Base-by-base conservation (phyloP, 768 basidiomycete genomes). In the Erythrobasidium yunnanense region DNA sequence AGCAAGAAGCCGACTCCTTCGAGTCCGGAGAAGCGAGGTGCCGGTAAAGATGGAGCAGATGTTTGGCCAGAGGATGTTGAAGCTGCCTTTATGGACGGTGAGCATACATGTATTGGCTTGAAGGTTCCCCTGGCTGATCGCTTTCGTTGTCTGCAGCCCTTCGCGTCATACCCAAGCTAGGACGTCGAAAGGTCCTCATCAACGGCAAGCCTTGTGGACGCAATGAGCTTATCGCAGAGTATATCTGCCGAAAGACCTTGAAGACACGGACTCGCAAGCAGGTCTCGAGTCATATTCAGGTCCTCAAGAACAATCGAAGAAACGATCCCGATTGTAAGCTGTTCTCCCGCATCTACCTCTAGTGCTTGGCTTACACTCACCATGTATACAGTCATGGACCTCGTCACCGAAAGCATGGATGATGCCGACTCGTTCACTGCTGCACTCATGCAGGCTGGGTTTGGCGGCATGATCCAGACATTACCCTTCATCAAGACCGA, bases 211-310 rank as follows among this genome's bases (percentile, higher is more conserved):
- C 73, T 0, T 75, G 74, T 50, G 77, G 77, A 0, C 71, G 77
- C 1, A 77, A 77, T 70, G 77, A 77, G 66, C 70, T 77, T 46
- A 76, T 77, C 55, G 74, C 71, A 30, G 70, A 74, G 30, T 74
- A 75, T 67, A 74, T 77, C 38, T 54, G 65, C 1, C 67, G 75
- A 17, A 66, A 68, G 34, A 75, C 74, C 11, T 74, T 75, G 20
- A 72, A 71, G 35, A 35, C 60, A 8, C 71, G 74, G 42, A 68
- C 71, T 17, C 57, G 77, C 6, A 77, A 77, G 70, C 75, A 75
- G 63, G 75, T 77, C 54, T 76, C 75, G 63, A 73, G 72, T 27
- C 77, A 77, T 55, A 72, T 75, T 23, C 77, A 77, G 63, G 75
- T 76, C 4, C 69, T 76, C 52, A 76, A 76, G 69, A 74, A 76